phyloP scores from a whole-genome alignment of 108 stramenopile species.

The Nitzschia sp. region DNA sequence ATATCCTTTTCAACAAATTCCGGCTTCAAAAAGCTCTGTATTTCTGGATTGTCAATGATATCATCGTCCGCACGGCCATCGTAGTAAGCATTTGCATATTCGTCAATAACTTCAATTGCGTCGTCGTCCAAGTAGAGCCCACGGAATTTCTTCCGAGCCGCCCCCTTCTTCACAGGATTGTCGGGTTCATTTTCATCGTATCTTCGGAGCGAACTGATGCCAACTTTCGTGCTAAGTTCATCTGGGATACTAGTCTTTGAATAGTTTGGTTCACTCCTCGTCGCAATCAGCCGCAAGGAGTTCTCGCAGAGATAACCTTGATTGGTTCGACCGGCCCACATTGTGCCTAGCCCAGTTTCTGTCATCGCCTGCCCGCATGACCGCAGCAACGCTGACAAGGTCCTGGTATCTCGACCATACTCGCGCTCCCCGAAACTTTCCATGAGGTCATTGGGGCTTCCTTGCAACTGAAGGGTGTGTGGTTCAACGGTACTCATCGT shows the following conservation, averaged over 20 bases:
- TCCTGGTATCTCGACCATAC: constrained; percentile 77
- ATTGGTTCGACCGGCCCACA: constrained; percentile 79
- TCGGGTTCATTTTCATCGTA: constrained; percentile 35
- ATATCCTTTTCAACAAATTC: neutral
- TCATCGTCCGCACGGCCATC: neutral
- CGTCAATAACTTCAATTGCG: neutral
- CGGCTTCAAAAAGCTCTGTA: neutral
- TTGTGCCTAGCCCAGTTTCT: constrained; percentile 69
- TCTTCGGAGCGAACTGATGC: constrained; percentile 33
- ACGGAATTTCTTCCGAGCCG: constrained; percentile 28
- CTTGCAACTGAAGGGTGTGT: neutral
- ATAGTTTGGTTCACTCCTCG: constrained; percentile 61
- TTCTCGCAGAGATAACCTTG: constrained; percentile 77
- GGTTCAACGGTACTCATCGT: neutral
- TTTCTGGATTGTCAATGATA: neutral
- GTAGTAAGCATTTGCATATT: constrained; percentile 8
- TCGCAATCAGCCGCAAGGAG: constrained; percentile 67
- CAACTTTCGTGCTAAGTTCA: constrained; percentile 51
- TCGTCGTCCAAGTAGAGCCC: constrained; percentile 50
- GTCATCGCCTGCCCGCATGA: constrained; percentile 76
- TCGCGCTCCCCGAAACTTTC: constrained; percentile 65
- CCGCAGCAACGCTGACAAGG: constrained; percentile 58
- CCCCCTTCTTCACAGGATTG: constrained; percentile 27
- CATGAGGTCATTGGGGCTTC: constrained; percentile 15
- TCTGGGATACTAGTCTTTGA: constrained; percentile 68